Evolutionary conservation across 352 stramenopile species (phyloP).

Genomic region (Stephanocyclus meneghinianus): DNA sequence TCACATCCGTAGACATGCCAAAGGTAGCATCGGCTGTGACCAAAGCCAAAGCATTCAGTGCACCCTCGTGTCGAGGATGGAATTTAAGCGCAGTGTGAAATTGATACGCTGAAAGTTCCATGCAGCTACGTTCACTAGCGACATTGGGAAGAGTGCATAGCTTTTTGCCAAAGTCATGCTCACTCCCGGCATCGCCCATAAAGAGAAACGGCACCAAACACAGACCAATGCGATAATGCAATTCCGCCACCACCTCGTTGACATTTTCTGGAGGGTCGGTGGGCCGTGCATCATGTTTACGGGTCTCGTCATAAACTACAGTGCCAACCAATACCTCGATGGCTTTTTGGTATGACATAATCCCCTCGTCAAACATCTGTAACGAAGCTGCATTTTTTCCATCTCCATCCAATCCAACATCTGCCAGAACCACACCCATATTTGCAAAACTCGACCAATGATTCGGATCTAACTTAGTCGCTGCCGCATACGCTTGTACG

Average conservation of each 20-base stretch:
- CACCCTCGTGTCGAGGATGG: slow-evolving; percentile 54
- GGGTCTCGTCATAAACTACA: not conserved
- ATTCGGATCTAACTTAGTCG: slow-evolving; percentile 60
- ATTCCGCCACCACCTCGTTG: slow-evolving; percentile 57
- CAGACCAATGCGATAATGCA: slow-evolving; percentile 71
- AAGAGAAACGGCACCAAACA: slow-evolving; percentile 35
- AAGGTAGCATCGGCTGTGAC: slow-evolving; percentile 78
- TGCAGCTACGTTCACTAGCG: slow-evolving; percentile 48
- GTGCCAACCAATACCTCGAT: slow-evolving; percentile 59
- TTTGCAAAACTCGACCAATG: slow-evolving; percentile 71
- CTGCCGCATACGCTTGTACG: slow-evolving; percentile 49
- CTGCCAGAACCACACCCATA: slow-evolving; percentile 60
- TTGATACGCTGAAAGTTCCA: slow-evolving; percentile 61
- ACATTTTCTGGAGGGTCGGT: slow-evolving; percentile 66
- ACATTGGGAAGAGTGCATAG: slow-evolving; percentile 42
- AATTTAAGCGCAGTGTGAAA: slow-evolving; percentile 62
- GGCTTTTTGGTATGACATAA: slow-evolving; percentile 70
- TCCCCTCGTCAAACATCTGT: slow-evolving; percentile 50
- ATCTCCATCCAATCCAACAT: slow-evolving; percentile 29
- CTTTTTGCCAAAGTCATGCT: slow-evolving; percentile 8
- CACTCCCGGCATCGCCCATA: not conserved
- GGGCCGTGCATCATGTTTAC: slow-evolving; percentile 25
- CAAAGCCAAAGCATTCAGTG: slow-evolving; percentile 68
- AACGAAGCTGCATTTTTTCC: slow-evolving; percentile 33
- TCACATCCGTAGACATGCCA: slow-evolving; percentile 65